Percentiles rank a stretch among this genome's conserved stretches.
These are phyloP conservation scores for Fusarium sacchari DNA, from an alignment of 2,329 filamentous ascomycete genomes.

Conservation along the genomic window DNA sequence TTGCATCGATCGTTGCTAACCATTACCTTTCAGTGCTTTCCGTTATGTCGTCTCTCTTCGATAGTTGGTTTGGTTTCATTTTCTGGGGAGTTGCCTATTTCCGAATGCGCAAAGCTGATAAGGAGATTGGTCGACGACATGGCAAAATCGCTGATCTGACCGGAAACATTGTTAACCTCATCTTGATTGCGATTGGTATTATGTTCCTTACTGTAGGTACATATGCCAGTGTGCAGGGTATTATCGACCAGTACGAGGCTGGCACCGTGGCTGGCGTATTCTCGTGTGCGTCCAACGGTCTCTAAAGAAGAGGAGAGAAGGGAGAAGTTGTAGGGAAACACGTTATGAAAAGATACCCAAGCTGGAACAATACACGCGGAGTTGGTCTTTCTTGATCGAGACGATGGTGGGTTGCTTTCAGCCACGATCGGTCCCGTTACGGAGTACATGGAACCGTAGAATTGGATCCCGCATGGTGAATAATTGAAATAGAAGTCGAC, in stretches of 20 bases:
- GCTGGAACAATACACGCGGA: neutral
- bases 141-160: conserved; percentile 61
- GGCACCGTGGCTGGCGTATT: conserved; percentile 77
- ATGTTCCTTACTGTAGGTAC: conserved; percentile 86
- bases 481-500: neutral
- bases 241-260: conserved; percentile 75
- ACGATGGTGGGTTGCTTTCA: neutral
- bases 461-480: neutral
- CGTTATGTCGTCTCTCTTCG: conserved; percentile 87
- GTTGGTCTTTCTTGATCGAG: neutral
- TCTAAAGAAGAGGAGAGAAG: conserved; percentile 51
- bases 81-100: conserved; percentile 90
- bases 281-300: conserved; percentile 74
- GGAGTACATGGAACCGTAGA: neutral
- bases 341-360: conserved; percentile 13
- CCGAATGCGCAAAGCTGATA: conserved; percentile 75
- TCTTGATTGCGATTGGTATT: conserved; percentile 79
- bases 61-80: conserved; percentile 94
- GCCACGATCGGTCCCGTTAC: neutral
- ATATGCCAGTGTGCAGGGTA: conserved; percentile 79
- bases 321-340: neutral
- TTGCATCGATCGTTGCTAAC: conserved; percentile 1
- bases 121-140: conserved; percentile 61
- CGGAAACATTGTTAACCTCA: conserved; percentile 73
- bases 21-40: conserved; percentile 61